These are phyloP conservation scores for Flammula alnicola DNA, from an alignment of 1,284 basidiomycete genomes.

Conservation along the genomic window DNA sequence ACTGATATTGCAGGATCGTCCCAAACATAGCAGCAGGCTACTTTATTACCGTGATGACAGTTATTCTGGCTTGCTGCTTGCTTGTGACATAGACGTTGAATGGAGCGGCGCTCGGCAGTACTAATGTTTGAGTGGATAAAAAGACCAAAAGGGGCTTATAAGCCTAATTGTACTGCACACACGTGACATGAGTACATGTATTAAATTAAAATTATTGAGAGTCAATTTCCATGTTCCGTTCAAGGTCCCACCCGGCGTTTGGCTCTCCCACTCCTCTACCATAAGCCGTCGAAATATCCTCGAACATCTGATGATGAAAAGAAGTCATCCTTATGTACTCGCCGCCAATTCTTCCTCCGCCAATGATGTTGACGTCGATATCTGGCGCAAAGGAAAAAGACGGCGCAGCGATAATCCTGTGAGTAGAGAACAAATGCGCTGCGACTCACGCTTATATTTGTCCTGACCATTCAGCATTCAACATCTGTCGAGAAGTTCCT, in stretches of 20 bases:
- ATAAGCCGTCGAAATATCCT: constrained; percentile 29
- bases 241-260: constrained; percentile 57
- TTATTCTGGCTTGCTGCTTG: constrained; percentile 18
- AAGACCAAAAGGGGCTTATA: not conserved
- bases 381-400: constrained; percentile 56
- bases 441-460: not conserved
- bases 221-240: constrained; percentile 40
- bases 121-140: not conserved
- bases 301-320: constrained; percentile 37
- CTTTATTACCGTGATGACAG: constrained; percentile 22
- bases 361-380: constrained; percentile 53
- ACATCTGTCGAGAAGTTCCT: constrained; percentile 1
- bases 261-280: constrained; percentile 41
- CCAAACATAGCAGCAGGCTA: constrained; percentile 4
- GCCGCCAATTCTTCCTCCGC: constrained; percentile 31
- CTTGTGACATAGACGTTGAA: constrained; percentile 7
- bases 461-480: not conserved
- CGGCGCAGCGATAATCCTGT: constrained; percentile 54
- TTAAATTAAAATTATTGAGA: constrained; percentile 2
- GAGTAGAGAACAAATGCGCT: not conserved
- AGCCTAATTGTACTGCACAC: not conserved
- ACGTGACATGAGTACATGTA: constrained; percentile 8
- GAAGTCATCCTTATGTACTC: not conserved
- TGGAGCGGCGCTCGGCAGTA: no score
- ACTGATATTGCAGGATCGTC: no score